These are phyloP conservation scores for Tricladium varicosporioides DNA, from an alignment of 2,329 filamentous ascomycete species.

Conservation along the genomic window DNA sequence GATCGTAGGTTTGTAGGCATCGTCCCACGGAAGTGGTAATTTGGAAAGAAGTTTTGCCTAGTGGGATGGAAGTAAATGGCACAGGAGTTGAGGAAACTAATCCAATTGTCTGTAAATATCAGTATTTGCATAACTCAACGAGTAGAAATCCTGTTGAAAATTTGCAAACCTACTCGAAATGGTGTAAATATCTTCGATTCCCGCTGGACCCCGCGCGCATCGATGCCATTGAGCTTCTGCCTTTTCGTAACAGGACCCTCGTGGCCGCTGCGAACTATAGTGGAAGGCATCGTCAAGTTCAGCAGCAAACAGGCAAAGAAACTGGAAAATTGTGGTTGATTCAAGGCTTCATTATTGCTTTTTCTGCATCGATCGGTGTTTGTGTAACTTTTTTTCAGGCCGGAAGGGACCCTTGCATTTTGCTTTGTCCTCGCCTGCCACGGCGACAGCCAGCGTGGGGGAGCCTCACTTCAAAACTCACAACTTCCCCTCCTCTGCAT, in stretches of 20 bases:
- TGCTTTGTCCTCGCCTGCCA: background rate
- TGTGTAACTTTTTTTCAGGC: conserved; percentile 2
- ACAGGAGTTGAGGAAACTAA: conserved; percentile 88
- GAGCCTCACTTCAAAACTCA: conserved; percentile 1
- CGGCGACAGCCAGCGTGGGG: background rate
- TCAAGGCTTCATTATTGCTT: background rate
- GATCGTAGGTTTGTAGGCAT: conserved; percentile 91
- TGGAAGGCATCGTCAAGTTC: conserved; percentile 42
- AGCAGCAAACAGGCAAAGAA: background rate
- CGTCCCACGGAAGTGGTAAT: conserved; percentile 93
- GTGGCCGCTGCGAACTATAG: conserved; percentile 39
- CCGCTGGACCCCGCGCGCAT: conserved; percentile 40
- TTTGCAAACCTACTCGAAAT: conserved; percentile 66
- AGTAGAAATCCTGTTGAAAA: background rate
- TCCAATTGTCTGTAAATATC: conserved; percentile 70
- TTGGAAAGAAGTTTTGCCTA: conserved; percentile 94
- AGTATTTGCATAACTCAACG: conserved; percentile 11
- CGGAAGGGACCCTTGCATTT: background rate
- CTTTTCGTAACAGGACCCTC: conserved; percentile 71
- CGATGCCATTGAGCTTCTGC: conserved; percentile 58
- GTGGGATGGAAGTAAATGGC: conserved; percentile 83
- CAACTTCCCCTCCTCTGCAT: background rate
- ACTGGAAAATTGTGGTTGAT: background rate
- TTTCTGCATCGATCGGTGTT: background rate
- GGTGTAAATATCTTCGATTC: conserved; percentile 87